A percentile compares a stretch with the other conserved stretches of the same genome.
Conservation (phyloP, 371 early-diverging fungal species). For the Actinomucor elegans region DNA sequence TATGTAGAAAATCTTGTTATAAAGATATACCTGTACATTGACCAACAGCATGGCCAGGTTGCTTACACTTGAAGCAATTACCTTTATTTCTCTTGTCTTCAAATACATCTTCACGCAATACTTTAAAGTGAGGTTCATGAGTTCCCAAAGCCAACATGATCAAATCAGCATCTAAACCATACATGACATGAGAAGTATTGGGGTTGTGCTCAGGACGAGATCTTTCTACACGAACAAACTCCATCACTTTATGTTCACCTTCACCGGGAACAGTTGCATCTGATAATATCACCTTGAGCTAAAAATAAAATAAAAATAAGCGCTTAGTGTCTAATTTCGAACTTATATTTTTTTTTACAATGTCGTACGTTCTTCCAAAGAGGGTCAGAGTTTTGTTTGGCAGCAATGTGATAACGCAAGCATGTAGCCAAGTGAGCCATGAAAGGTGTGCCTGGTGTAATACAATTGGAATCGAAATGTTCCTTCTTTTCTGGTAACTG, state of each 20-base stretch:
- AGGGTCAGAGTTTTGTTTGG: slow-evolving; percentile 85
- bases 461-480: slow-evolving; percentile 97
- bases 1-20: too few species aligned
- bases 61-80: slow-evolving; percentile 82
- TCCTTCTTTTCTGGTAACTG: slow-evolving; percentile 60
- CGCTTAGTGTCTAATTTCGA: neutral
- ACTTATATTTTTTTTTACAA: neutral
- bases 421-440: slow-evolving; percentile 92
- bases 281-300: slow-evolving; percentile 91
- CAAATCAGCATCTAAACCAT: slow-evolving; percentile 99
- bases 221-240: slow-evolving; percentile 92
- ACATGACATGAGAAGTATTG: slow-evolving; percentile 93
- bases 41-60: slow-evolving; percentile 78
- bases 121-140: slow-evolving; percentile 95
- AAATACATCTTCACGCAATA: slow-evolving; percentile 97
- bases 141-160: slow-evolving; percentile 99
- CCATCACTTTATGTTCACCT: slow-evolving; percentile 99
- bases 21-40: slow-evolving; percentile 73
- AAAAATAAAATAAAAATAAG: slow-evolving; percentile 4
- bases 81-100: slow-evolving; percentile 57
- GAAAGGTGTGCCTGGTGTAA: slow-evolving; percentile 99
- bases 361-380: slow-evolving; percentile 85
- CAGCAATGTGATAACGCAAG: slow-evolving; percentile 88
- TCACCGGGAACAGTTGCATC: slow-evolving; percentile 98
- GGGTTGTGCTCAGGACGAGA: slow-evolving; percentile 78